These are phyloP conservation scores for Ciborinia camelliae DNA, from an alignment of 2,329 filamentous ascomycete species.

Conservation along the genomic window DNA sequence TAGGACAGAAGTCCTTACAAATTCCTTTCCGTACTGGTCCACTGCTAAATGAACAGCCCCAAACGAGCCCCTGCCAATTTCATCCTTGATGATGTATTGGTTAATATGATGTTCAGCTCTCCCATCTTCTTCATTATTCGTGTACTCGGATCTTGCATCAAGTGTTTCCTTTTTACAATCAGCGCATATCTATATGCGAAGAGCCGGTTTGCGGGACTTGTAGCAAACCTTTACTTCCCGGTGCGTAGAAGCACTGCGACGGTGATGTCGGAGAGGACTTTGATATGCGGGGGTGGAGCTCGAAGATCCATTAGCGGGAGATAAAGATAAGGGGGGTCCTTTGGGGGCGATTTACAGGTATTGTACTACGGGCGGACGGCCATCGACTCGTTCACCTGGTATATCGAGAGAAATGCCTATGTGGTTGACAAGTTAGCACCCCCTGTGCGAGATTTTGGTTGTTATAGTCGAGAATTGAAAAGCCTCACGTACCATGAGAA, in stretches of 20 bases:
- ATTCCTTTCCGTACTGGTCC: slow-evolving; percentile 91
- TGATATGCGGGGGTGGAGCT: slow-evolving; percentile 50
- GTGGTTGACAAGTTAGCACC: background rate
- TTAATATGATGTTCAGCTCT: slow-evolving; percentile 83
- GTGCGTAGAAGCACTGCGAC: slow-evolving; percentile 56
- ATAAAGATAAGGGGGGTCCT: slow-evolving; percentile 3
- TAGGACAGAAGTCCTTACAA: slow-evolving; percentile 55
- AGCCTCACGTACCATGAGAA: slow-evolving; percentile 44
- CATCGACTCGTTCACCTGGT: slow-evolving; percentile 39
- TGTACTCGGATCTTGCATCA: slow-evolving; percentile 83
- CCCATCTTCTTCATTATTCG: slow-evolving; percentile 79
- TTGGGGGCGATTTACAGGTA: slow-evolving; percentile 32
- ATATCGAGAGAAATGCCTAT: slow-evolving; percentile 42
- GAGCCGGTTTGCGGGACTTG: background rate
- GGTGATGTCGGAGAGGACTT: slow-evolving; percentile 63
- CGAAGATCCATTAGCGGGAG: slow-evolving; percentile 21
- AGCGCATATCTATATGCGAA: background rate
- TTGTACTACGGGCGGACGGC: slow-evolving; percentile 40
- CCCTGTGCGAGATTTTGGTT: background rate
- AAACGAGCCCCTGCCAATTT: slow-evolving; percentile 96
- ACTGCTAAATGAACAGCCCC: slow-evolving; percentile 86
- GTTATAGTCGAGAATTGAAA: background rate
- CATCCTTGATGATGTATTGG: slow-evolving; percentile 89
- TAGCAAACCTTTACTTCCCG: slow-evolving; percentile 52
- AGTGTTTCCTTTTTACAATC: slow-evolving; percentile 65